Conservation (phyloP, 495 filamentous ascomycete species). For the Tuber calosporum region DNA sequence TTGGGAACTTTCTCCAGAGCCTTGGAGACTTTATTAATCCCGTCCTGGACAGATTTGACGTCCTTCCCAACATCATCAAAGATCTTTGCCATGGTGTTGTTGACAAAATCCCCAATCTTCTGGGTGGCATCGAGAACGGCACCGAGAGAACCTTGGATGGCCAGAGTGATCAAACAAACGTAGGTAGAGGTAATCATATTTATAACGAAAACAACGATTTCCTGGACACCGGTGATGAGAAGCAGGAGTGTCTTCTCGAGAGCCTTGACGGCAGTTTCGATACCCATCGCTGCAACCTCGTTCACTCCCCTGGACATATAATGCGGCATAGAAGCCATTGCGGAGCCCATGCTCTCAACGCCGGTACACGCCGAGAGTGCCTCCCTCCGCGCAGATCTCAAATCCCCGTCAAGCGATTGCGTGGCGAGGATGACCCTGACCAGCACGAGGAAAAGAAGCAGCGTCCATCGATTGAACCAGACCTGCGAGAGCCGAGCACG, state of each 20-base stretch:
- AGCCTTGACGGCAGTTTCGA: constrained; percentile 69
- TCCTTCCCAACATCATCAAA: constrained; percentile 55
- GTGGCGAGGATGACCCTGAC: constrained; percentile 70
- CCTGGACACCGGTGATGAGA: constrained; percentile 73
- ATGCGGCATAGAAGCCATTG: constrained; percentile 96
- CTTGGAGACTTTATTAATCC: constrained; percentile 54
- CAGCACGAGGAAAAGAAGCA: constrained; percentile 77
- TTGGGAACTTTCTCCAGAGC: constrained; percentile 41
- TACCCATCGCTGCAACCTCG: constrained; percentile 64
- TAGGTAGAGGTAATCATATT: constrained; percentile 84
- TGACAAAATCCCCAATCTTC: constrained; percentile 64
- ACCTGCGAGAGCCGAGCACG: constrained; percentile 83
- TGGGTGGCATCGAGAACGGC: constrained; percentile 61
- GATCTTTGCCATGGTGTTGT: constrained; percentile 61
- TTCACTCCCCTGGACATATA: constrained; percentile 87
- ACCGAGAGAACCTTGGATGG: constrained; percentile 67
- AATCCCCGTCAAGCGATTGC: constrained; percentile 59
- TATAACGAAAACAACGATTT: constrained; percentile 81
- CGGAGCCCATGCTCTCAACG: constrained; percentile 88
- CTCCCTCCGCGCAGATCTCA: constrained; percentile 67
- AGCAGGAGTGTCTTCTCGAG: constrained; percentile 68
- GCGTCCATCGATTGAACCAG: constrained; percentile 96
- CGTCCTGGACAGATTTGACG: constrained; percentile 53
- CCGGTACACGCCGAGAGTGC: constrained; percentile 80
- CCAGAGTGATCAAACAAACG: constrained; percentile 74